Evolutionary conservation across 768 basidiomycete genomes (phyloP), one percentile per base, ranked within the genome.

Genomic region (Termitomyces titanicus): DNA sequence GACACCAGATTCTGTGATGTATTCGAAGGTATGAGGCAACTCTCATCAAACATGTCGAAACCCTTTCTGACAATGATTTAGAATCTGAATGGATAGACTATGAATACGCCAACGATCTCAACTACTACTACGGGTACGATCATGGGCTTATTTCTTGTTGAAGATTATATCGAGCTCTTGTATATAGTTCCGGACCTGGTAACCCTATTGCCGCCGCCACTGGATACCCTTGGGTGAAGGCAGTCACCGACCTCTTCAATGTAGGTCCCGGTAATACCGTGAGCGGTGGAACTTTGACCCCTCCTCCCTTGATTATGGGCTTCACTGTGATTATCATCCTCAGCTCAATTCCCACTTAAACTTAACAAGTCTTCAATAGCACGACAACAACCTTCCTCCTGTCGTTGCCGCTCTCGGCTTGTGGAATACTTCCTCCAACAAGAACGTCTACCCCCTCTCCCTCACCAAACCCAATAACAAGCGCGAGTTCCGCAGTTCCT

Each of bases 341-440:
- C 11, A 27, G 13, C 27, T 25, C 24, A 11, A 12, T 27, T 15
- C 24, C 34, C 33, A 1, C 13, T n/a, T 40, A n/a, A 48, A 13
- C 15, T 1, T n/a, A n/a, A n/a, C n/a, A n/a, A n/a, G 27, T 24
- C 29, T 42, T 18, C n/a, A 47, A 27, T 53, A 77, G 76, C 76
- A 77, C 62, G 75, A 77, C 60, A 77, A 77, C 63, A 69, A 77
- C 59, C 64, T 77, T 10, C 74, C 76, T 3, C 74, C 76, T 1
- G 60, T 77, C 20, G 64, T 77, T 8, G 66, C 75, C 5, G 74
- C 75, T 0, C 72, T 79, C 3, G 76, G 75, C 0, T 58, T 79
- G 7, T 76, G 74, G 74, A 77, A 77, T 61, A 66, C 68, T 8
- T 75, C 74, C 0, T 15, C 55, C 4, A 39, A 56, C 2, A 46